Percentiles rank a stretch among this genome's conserved stretches.
These are phyloP conservation scores for Xylaria curta DNA, from an alignment of 495 filamentous ascomycete genomes.

Conservation along the genomic window DNA sequence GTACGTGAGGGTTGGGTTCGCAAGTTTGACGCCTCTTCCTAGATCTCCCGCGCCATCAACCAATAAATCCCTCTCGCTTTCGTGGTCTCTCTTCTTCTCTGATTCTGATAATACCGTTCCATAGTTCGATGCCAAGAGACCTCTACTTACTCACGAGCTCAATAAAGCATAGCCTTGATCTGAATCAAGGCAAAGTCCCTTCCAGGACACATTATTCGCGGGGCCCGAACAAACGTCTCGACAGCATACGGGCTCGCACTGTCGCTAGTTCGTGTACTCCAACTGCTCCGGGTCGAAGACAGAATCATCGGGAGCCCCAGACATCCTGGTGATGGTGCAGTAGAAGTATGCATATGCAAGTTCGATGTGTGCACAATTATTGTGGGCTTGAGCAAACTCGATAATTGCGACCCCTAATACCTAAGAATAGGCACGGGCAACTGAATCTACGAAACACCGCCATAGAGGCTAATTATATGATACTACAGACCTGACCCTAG, in stretches of 20 bases:
- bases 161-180: constrained; percentile 38
- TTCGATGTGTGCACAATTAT: constrained; percentile 43
- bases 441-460: too few relatives aligned
- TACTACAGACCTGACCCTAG: too few relatives aligned
- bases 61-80: constrained; percentile 25
- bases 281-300: constrained; percentile 45
- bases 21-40: constrained; percentile 31
- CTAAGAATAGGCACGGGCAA: too few relatives aligned
- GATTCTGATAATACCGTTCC: not conserved
- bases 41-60: constrained; percentile 27
- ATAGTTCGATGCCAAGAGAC: constrained; percentile 32
- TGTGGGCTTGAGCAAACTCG: too few relatives aligned
- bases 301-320: constrained; percentile 42
- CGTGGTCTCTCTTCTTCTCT: not conserved
- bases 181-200: constrained; percentile 35
- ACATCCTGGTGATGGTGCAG: constrained; percentile 37
- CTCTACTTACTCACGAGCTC: constrained; percentile 36
- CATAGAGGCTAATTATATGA: too few relatives aligned
- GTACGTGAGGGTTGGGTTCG: constrained; percentile 39
- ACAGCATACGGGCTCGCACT: constrained; percentile 36
- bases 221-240: constrained; percentile 41
- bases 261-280: constrained; percentile 34
- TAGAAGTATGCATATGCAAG: constrained; percentile 35
- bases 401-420: too few relatives aligned
- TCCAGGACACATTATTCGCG: constrained; percentile 41